Base-by-base conservation (phyloP, 1,284 basidiomycete species). In the Melanopsichium pennsylvanicum region DNA sequence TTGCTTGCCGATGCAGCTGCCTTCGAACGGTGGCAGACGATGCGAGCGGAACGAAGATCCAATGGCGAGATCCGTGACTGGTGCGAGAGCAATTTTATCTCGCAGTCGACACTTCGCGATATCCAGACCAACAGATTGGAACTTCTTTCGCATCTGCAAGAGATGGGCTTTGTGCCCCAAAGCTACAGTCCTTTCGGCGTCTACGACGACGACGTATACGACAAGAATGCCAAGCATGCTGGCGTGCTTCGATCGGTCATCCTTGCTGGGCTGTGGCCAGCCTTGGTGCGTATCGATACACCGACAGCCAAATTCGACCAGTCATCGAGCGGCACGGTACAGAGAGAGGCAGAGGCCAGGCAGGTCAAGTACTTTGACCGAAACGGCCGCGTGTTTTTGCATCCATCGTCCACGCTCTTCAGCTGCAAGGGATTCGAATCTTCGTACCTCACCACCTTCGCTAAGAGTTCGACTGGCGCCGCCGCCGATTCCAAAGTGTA, bases 61-160 rank as follows among this genome's bases (percentile, higher is more conserved):
- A 83, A 85, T 25, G 72, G 83, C 42, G 82, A 84, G 21, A 82
- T 90, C 22, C 83, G 85, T 34, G 74, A 81, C 6, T 96, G 92
- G 81, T 93, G 90, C 81, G 90, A 93, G 74, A 84, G 91, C 88
- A 90, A 93, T 82, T 96, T 91, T 81, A 90, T 97, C 70, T 92
- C 90, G 2, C 72, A 82, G 4, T 85, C 87, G 3, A 87, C 89
- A 2, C 70, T 95, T 45, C 87, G 90, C n/a, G 93, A 96, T 69
- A 87, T 96, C 47, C 87, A 86, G 2, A 87, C 88, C 8, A 86
- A 94, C 3, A 88, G 91, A 29, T 84, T 86, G 72, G 92, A 96
- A 67, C 90, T 94, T 78, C 81, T 91, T 43, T 84, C 85, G 11
- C 86, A 90, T 2, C 85, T 97, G 29, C 82, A 85, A 6, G 87